Base-by-base conservation (phyloP, 2,329 filamentous ascomycete species). In the Phyllosticta ampelicida region DNA sequence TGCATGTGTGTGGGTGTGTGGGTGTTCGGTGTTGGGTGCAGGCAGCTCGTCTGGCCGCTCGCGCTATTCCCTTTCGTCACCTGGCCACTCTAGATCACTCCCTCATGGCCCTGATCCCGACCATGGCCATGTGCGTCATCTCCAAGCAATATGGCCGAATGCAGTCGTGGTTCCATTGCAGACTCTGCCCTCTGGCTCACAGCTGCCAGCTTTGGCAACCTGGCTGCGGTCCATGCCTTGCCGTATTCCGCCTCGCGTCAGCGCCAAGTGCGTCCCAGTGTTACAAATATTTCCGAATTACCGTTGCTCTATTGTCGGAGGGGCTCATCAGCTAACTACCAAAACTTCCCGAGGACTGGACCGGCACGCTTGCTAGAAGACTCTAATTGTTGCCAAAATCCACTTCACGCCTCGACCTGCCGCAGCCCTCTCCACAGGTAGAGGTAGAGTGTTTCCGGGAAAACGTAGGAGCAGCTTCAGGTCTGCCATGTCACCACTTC, bases 101-200 rank as follows among this genome's bases (percentile, higher is more conserved):
- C 36, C n/a, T 5, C n/a, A 18, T 44, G 36, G 36, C 36, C 36
- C 36, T 44, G 36, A 44, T 44, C 36, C 36, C 36, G 36, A 44
- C 36, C 36, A n/a, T 8, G 19, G 16, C 36, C 36, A 44, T 44
- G 36, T 44, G 36, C 36, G 36, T 16, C 36, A 44, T 44, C 36
- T 44, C n/a, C 36, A 44, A 44, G 36, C 36, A 16, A 44, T 16
- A 44, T 44, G 36, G 36, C 36, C 51, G 19, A 20, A 26, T 53
- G 50, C 55, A 51, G 29, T 21, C 23, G 21, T 13, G 26, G 55
- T 58, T 58, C 55, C 51, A 49, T 58, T 58, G 55, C 55, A 53
- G 51, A 13, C 55, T 53, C 53, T 51, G 48, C 50, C 48, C 30
- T 36, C 29, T 16, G 3, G n/a, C 30, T 20, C 21, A 30, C 52